Evolutionary conservation across 2,329 filamentous ascomycete genomes (phyloP).

Genomic region (Microcera coccophila): DNA sequence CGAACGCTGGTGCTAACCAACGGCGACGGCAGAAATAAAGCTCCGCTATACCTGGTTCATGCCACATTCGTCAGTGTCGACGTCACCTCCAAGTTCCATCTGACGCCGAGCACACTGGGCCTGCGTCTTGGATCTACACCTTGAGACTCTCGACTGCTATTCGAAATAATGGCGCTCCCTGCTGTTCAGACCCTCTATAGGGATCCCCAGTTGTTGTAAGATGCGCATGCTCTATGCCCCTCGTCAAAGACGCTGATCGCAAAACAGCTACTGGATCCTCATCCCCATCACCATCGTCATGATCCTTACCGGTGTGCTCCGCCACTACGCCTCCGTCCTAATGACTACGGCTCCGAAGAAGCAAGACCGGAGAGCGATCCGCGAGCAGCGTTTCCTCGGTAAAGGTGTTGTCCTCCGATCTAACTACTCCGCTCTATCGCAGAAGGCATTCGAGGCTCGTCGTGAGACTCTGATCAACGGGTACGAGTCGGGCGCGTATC

Average conservation of each 20-base stretch:
- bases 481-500: slow-evolving; percentile 79
- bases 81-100: neutral
- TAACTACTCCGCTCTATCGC: slow-evolving; percentile 77
- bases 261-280: slow-evolving; percentile 90
- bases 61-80: neutral
- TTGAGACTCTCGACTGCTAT: slow-evolving; percentile 10
- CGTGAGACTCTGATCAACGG: slow-evolving; percentile 76
- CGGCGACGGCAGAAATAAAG: slow-evolving; percentile 17
- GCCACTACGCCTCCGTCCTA: slow-evolving; percentile 92
- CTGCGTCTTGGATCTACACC: slow-evolving; percentile 2
- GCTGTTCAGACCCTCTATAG: slow-evolving; percentile 92
- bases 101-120: neutral
- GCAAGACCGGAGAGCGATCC: slow-evolving; percentile 68
- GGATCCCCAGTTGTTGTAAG: slow-evolving; percentile 97
- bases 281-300: slow-evolving; percentile 97
- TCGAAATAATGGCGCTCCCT: slow-evolving; percentile 68
- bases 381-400: slow-evolving; percentile 80
- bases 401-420: slow-evolving; percentile 79
- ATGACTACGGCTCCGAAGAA: slow-evolving; percentile 83
- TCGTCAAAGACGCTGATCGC: slow-evolving; percentile 19
- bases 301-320: slow-evolving; percentile 92
- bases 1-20: neutral
- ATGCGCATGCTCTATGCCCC: slow-evolving; percentile 14
- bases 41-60: slow-evolving; percentile 10
- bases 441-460: slow-evolving; percentile 70